Percentiles rank a stretch among this genome's conserved stretches.
Evolutionary conservation across 768 basidiomycete genomes (phyloP).

Genomic region (Kwoniella sp.): DNA sequence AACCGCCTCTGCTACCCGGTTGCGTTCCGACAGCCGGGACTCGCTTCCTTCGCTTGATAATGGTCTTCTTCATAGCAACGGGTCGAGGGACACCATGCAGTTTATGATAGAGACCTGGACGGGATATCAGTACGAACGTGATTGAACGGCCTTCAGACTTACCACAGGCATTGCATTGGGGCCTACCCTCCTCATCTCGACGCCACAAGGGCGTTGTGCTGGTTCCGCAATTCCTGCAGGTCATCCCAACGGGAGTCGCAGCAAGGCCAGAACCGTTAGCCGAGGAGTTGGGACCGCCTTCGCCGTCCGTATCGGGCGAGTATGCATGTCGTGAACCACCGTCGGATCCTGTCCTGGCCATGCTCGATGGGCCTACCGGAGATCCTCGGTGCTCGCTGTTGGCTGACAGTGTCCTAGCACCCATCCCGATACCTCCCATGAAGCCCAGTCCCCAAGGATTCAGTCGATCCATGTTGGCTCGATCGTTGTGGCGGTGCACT

Average conservation of each 20-base stretch:
- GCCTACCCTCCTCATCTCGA: conserved; percentile 53
- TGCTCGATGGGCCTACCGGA: conserved; percentile 13
- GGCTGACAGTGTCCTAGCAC: conserved; percentile 10
- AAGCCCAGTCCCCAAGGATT: conserved; percentile 15
- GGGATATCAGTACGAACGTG: conserved; percentile 1
- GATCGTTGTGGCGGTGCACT: conserved; percentile 26
- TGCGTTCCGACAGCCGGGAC: conserved; percentile 67
- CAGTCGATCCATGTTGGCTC: conserved; percentile 11
- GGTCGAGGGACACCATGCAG: conserved; percentile 95
- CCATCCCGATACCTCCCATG: conserved; percentile 25
- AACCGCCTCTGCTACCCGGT: conserved; percentile 21
- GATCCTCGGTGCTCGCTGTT: conserved; percentile 16
- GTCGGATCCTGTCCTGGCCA: conserved; percentile 20
- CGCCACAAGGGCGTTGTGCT: conserved; percentile 54
- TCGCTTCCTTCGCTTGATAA: conserved; percentile 96
- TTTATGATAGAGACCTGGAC: conserved; percentile 90
- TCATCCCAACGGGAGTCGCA: conserved; percentile 48
- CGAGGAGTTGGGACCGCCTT: conserved; percentile 4
- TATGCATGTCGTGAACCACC: conserved; percentile 38
- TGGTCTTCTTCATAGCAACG: conserved; percentile 97
- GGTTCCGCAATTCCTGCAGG: conserved; percentile 49
- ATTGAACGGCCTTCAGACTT: conserved; percentile 20
- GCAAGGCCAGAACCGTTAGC: conserved; percentile 25
- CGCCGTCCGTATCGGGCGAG: conserved; percentile 19
- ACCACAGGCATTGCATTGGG: conserved; percentile 56